Conservation (phyloP, 495 filamentous ascomycete genomes). For the Talaromyces stipitatus region DNA sequence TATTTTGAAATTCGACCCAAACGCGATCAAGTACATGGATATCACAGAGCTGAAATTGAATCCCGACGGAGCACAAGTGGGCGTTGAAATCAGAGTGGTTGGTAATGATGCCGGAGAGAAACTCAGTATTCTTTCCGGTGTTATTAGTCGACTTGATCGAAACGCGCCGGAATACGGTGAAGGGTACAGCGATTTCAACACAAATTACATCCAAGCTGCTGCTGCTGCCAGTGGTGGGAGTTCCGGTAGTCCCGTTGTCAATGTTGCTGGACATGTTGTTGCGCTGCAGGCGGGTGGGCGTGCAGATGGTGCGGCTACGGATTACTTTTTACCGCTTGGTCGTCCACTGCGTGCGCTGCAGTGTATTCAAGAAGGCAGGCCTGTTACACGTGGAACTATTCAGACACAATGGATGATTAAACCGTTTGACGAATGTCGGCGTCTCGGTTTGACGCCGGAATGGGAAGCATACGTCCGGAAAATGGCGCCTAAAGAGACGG, state of each 20-base stretch:
- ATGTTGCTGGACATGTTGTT: constrained; percentile 86
- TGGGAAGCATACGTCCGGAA: constrained; percentile 81
- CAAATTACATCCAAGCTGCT: constrained; percentile 97
- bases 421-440: constrained; percentile 93
- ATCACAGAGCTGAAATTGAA: constrained; percentile 70
- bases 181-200: constrained; percentile 98
- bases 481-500: constrained; percentile 83
- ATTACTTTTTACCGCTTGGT: constrained; percentile 95
- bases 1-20: constrained; percentile 90
- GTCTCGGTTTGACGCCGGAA: constrained; percentile 74
- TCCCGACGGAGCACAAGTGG: constrained; percentile 85
- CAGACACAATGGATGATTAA: constrained; percentile 96
- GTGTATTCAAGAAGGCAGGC: constrained; percentile 68
- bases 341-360: constrained; percentile 77
- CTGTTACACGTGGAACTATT: constrained; percentile 85
- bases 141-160: constrained; percentile 90
- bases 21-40: constrained; percentile 92
- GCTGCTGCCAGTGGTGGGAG: constrained; percentile 93
- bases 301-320: constrained; percentile 89
- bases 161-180: constrained; percentile 98
- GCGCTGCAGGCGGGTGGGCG: constrained; percentile 92
- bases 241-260: constrained; percentile 94
- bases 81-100: constrained; percentile 89
- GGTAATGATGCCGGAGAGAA: constrained; percentile 99
- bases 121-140: constrained; percentile 93